Conservation (phyloP, 2,329 filamentous ascomycete genomes). For the Bipolaris bicolor region DNA sequence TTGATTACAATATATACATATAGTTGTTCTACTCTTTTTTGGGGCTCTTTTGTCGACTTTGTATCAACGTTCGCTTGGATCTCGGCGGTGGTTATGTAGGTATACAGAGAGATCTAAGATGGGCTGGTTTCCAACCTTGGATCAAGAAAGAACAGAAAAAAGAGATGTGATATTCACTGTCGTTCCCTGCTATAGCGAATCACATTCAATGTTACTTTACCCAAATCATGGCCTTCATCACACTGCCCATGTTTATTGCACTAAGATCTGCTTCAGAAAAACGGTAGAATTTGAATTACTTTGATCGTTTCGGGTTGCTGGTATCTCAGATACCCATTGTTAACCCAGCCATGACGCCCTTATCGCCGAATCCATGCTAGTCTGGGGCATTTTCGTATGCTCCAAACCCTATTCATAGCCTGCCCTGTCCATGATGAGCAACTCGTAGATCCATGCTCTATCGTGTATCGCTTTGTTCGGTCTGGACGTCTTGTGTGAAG, state of each 20-base stretch:
- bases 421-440: neutral
- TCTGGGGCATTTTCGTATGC: constrained; percentile 8
- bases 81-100: neutral
- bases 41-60: neutral
- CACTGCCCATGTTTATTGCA: neutral
- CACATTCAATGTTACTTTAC: neutral
- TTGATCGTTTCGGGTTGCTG: constrained; percentile 5
- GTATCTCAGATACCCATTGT: constrained; percentile 17
- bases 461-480: neutral
- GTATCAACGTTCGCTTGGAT: neutral
- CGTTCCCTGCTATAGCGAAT: neutral
- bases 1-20: neutral
- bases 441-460: neutral
- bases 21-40: neutral
- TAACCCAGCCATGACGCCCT: constrained; percentile 27
- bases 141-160: neutral
- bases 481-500: neutral
- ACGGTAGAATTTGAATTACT: constrained; percentile 1
- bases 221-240: neutral
- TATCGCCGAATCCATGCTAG: constrained; percentile 29
- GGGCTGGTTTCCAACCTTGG: neutral
- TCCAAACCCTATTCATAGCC: constrained; percentile 8
- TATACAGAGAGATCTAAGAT: neutral
- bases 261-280: neutral
- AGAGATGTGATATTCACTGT: neutral